Percentiles rank a stretch among this genome's conserved stretches.
These are phyloP conservation scores for Saccharomycopsis sp. DNA, from an alignment of 805 yeast species.

Conservation along the genomic window DNA sequence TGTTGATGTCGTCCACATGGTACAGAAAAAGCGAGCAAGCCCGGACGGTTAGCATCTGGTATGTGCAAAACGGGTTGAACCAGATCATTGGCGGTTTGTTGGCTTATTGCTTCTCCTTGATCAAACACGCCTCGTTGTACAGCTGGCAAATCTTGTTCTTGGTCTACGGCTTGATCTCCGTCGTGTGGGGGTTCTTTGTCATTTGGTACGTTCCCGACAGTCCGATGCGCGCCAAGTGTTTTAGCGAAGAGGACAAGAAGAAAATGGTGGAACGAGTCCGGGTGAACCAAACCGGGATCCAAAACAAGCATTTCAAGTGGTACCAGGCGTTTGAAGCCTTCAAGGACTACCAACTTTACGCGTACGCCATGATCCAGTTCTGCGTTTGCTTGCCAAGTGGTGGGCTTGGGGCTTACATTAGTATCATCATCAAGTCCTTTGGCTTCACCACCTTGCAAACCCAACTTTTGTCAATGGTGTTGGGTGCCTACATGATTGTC, in stretches of 20 bases:
- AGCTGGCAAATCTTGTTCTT: slow-evolving; percentile 30
- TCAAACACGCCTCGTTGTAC: slow-evolving; percentile 21
- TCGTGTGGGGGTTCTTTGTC: slow-evolving; percentile 28
- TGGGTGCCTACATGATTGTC: slow-evolving; percentile 28
- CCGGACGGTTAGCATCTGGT: slow-evolving; percentile 27
- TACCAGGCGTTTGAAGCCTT: slow-evolving; percentile 25
- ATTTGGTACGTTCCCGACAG: slow-evolving; percentile 28
- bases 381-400: slow-evolving; percentile 26
- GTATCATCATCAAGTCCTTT: slow-evolving; percentile 26
- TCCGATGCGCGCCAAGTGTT: slow-evolving; percentile 30
- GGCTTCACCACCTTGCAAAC: slow-evolving; percentile 28
- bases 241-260: slow-evolving; percentile 27
- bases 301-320: slow-evolving; percentile 26
- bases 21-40: slow-evolving; percentile 29
- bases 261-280: slow-evolving; percentile 27
- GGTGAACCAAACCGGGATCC: slow-evolving; percentile 31
- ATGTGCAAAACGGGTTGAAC: slow-evolving; percentile 26
- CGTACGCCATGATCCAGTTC: slow-evolving; percentile 25
- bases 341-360: slow-evolving; percentile 24
- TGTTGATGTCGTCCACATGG: slow-evolving; percentile 24
- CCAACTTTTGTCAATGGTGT: slow-evolving; percentile 28
- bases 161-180: slow-evolving; percentile 29
- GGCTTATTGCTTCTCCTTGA: slow-evolving; percentile 28
- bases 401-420: slow-evolving; percentile 28
- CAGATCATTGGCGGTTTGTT: slow-evolving; percentile 28